Conservation (phyloP, 306 rosid species). For the Casuarina glauca region DNA sequence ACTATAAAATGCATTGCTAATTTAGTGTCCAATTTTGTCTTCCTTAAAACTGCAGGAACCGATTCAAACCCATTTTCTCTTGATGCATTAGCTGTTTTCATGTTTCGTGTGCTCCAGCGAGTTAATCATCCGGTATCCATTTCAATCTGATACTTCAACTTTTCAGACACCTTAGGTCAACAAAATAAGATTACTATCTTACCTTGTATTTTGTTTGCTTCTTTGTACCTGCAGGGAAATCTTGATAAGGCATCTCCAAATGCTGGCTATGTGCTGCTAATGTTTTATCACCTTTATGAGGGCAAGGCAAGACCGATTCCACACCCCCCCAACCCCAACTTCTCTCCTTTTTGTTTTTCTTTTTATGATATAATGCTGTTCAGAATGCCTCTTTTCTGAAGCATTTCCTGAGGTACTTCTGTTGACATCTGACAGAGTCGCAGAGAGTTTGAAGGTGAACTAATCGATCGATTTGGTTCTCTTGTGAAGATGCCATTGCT, state of each 20-base stretch:
- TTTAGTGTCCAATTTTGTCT: neutral
- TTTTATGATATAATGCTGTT: neutral
- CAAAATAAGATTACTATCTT: constrained; percentile 14
- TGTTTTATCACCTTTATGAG: constrained; percentile 95
- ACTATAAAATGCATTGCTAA: neutral
- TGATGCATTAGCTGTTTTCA: constrained; percentile 80
- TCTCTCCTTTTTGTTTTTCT: constrained; percentile 2
- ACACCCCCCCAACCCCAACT: neutral
- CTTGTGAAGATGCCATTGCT: constrained; percentile 91
- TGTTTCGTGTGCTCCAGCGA: constrained; percentile 90
- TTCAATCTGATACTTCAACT: constrained; percentile 17
- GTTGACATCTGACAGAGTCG: constrained; percentile 60
- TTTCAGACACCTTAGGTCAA: neutral
- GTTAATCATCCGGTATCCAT: constrained; percentile 77
- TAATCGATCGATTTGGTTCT: constrained; percentile 85
- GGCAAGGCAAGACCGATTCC: constrained; percentile 64
- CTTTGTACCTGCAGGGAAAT: constrained; percentile 63
- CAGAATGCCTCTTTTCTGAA: neutral
- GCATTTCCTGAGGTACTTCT: constrained; percentile 26
- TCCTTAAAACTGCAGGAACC: constrained; percentile 63
- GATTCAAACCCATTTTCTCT: constrained; percentile 90
- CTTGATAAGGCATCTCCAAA: constrained; percentile 89
- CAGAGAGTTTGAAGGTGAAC: constrained; percentile 69
- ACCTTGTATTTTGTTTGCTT: constrained; percentile 28
- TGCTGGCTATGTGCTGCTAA: constrained; percentile 92